Evolutionary conservation across 1,139 yeast genomes (phyloP), one percentile per base, ranked within the genome.

Genomic region (Debaryomycetaceae sp.): DNA sequence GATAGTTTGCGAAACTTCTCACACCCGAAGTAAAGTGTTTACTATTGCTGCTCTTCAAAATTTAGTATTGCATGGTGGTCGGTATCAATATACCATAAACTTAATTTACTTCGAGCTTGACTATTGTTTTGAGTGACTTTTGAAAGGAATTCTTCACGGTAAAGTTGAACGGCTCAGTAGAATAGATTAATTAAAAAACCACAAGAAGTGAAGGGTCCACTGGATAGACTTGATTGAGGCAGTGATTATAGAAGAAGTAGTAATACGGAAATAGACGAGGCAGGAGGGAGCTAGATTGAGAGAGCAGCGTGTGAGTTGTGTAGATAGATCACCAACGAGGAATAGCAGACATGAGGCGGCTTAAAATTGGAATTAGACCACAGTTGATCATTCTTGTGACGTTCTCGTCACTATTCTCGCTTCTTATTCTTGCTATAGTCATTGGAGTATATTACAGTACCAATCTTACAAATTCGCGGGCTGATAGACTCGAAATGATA

Each of bases 381-480:
- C 97, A 91, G 67, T 79, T 91, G 43, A 83, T 88, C 45, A 76
- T 81, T n/a, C 67, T 89, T 38, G 96, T 88, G 50, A 73, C 87
- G 45, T 67, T 83, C 46, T 87, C 89, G 28, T 85, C 95, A 17
- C 70, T 87, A 32, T 67, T 87, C 39, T 88, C 97, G 2, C 70
- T 91, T 39, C 67, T 86, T 26, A 78, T 87, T 5, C 65, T 91
- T 37, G 92, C 95, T 9, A 67, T 87, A 19, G 87, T 85, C 7
- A 81, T 95, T 1, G 95, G 95, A 36, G 78, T 86, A 6, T 87
- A 86, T 61, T 87, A 86, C 55, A 79, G 88, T 14, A 59, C 69
- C 19, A 84, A 80, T 50, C 78, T 83, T 44, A 75, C 80, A 37
- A 63, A 73, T 39, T 63, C 86, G 37, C 71, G 94, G 48, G 79